Conservation (phyloP, 2,329 filamentous ascomycete genomes). For the Pseudocercospora vitis region DNA sequence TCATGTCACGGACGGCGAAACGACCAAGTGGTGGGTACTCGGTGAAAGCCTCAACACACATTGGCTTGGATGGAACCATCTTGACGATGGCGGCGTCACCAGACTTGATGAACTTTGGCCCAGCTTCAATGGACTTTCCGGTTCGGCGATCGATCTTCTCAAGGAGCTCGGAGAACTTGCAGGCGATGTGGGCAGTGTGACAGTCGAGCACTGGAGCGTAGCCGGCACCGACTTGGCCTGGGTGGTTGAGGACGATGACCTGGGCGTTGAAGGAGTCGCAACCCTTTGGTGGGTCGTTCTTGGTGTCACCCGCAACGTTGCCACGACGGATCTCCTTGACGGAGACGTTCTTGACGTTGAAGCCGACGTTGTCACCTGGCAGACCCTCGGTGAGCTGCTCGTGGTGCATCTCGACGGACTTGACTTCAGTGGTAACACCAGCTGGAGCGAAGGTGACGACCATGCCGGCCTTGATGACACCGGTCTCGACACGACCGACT, state of each 20-base stretch:
- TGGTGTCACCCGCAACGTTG: slow-evolving; percentile 99
- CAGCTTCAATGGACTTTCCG: slow-evolving; percentile 89
- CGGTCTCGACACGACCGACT: slow-evolving; percentile 99
- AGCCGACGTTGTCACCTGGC: slow-evolving; percentile 99
- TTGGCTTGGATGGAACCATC: slow-evolving; percentile 99
- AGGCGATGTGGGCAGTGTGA: slow-evolving; percentile 99
- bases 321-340: slow-evolving; percentile 99
- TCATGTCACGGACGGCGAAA: slow-evolving; percentile 99
- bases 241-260: slow-evolving; percentile 99
- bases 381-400: slow-evolving; percentile 94
- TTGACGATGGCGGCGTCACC: slow-evolving; percentile 99
- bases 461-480: slow-evolving; percentile 82
- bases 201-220: slow-evolving; percentile 99
- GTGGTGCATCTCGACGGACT: slow-evolving; percentile 99
- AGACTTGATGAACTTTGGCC: slow-evolving; percentile 99
- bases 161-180: slow-evolving; percentile 99
- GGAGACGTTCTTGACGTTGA: slow-evolving; percentile 99
- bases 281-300: slow-evolving; percentile 94
- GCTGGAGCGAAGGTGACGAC: slow-evolving; percentile 97
- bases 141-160: slow-evolving; percentile 99
- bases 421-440: slow-evolving; percentile 99
- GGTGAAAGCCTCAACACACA: slow-evolving; percentile 99
- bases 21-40: slow-evolving; percentile 99
- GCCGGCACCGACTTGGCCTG: slow-evolving; percentile 97
- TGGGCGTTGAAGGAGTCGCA: slow-evolving; percentile 97